These are phyloP conservation scores for Tetrahymena borealis DNA, from an alignment of 73 alveolate species.

Conservation along the genomic window DNA sequence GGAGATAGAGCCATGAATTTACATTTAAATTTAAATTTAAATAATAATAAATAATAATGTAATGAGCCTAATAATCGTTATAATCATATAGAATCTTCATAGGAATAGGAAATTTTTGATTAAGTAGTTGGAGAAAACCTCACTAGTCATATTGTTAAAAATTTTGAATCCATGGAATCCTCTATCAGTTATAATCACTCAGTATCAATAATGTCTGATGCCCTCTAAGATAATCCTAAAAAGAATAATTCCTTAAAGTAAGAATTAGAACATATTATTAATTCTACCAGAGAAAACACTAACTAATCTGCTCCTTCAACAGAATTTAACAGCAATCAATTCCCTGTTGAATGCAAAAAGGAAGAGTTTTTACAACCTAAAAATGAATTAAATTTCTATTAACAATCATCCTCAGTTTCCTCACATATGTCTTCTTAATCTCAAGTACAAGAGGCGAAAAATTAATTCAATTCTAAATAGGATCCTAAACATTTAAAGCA, in stretches of 20 bases:
- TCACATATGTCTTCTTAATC: not conserved
- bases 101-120: not conserved
- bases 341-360: not conserved
- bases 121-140: not conserved
- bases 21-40: not conserved
- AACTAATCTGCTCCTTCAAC: not conserved
- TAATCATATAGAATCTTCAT: not conserved
- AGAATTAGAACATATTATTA: not conserved
- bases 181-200: not conserved
- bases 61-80: not conserved
- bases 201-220: not conserved
- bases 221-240: not conserved
- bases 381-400: not conserved
- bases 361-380: not conserved
- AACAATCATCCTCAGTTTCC: not conserved
- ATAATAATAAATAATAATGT: not conserved
- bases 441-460: not conserved
- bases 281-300: not conserved
- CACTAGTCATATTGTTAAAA: not conserved
- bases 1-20: not conserved
- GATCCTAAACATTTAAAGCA: not conserved
- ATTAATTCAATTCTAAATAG: not conserved
- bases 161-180: not conserved
- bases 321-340: not conserved
- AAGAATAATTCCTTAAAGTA: not conserved